Conservation (phyloP, 2,329 filamentous ascomycete genomes). For the Calonectria honghensis region DNA sequence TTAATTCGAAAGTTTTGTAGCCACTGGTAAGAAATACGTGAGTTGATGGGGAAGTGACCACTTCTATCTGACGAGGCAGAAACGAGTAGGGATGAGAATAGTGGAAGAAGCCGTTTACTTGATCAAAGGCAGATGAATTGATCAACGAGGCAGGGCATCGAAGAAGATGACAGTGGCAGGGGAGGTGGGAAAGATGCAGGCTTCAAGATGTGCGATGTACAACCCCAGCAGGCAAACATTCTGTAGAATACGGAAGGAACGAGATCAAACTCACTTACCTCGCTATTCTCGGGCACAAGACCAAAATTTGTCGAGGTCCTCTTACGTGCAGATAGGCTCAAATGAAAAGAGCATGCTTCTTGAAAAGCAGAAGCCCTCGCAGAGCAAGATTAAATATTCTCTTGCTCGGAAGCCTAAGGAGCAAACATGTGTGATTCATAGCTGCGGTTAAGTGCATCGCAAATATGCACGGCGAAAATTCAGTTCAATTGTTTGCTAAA, state of each 20-base stretch:
- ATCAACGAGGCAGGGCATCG: background rate
- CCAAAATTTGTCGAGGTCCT: background rate
- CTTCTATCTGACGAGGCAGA: background rate
- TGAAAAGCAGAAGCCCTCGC: background rate
- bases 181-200: background rate
- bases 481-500: background rate
- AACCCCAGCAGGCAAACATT: background rate
- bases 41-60: background rate
- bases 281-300: background rate
- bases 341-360: background rate
- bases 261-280: background rate
- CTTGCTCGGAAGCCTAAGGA: background rate
- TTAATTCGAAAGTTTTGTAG: background rate
- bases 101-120: background rate
- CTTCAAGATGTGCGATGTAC: background rate
- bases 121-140: background rate
- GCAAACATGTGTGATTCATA: conserved; percentile 13
- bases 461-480: conserved; percentile 7
- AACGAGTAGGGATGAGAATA: background rate
- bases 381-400: conserved; percentile 1
- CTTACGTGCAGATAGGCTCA: background rate
- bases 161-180: background rate
- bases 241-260: background rate
- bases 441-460: background rate
- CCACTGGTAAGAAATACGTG: background rate